Evolutionary conservation across 2,329 filamentous ascomycete species (phyloP).

Genomic region (Botryotinia globosa): DNA sequence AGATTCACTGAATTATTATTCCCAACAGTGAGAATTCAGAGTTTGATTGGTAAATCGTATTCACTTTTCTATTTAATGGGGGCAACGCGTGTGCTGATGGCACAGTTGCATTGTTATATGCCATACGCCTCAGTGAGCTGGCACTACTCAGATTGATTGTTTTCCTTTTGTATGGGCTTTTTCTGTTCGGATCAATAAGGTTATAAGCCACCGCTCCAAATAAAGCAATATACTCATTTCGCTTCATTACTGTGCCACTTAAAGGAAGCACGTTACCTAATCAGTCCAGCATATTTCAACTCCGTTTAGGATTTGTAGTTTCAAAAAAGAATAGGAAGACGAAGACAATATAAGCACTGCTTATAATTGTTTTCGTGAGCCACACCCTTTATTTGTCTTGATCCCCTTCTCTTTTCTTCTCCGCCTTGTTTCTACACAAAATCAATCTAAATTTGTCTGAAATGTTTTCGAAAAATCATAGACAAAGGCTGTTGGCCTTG

Average conservation of each 20-base stretch:
- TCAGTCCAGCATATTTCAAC: neutral
- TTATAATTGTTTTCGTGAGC: neutral
- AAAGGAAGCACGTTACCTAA: neutral
- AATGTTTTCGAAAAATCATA: neutral
- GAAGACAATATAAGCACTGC: neutral
- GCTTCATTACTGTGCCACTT: slow-evolving; percentile 6
- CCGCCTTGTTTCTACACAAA: neutral
- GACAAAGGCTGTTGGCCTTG: neutral
- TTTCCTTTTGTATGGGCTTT: neutral
- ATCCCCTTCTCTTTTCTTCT: neutral
- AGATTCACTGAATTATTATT: neutral
- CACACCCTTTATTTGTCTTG: neutral
- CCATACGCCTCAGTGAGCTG: neutral
- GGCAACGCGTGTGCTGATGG: neutral
- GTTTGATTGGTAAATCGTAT: neutral
- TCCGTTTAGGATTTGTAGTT: neutral
- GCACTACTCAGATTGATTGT: neutral
- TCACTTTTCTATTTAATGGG: neutral
- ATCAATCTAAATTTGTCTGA: neutral
- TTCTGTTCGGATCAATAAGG: neutral
- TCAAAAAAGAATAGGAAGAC: neutral
- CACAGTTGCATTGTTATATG: neutral
- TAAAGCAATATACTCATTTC: neutral
- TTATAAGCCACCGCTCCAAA: neutral
- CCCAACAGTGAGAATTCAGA: neutral